These are phyloP conservation scores for Syncephalastrum racemosum DNA, from an alignment of 371 early-diverging fungal species.

Conservation along the genomic window DNA sequence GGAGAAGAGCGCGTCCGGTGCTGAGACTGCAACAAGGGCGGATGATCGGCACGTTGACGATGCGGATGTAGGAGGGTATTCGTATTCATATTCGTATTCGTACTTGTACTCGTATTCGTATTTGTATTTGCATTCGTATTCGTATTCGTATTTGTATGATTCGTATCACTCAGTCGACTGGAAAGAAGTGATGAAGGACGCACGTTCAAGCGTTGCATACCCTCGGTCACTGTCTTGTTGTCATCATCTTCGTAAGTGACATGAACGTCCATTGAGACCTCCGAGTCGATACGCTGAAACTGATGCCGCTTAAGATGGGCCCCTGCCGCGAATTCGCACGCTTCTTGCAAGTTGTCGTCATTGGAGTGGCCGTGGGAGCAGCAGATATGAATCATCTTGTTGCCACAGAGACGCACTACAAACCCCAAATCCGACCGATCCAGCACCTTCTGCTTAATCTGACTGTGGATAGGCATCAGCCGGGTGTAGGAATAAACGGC, in stretches of 20 bases:
- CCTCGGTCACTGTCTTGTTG: constrained; percentile 9
- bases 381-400: constrained; percentile 12
- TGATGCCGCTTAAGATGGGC: constrained; percentile 44
- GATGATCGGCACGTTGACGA: background rate
- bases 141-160: no score
- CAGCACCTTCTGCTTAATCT: constrained; percentile 26
- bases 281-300: constrained; percentile 32
- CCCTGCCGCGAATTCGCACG: constrained; percentile 39
- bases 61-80: constrained; percentile 5
- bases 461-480: constrained; percentile 54
- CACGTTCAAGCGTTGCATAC: constrained; percentile 4
- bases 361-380: constrained; percentile 17
- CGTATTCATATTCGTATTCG: background rate
- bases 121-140: no score
- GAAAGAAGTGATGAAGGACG: constrained; percentile 1
- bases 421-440: constrained; percentile 26
- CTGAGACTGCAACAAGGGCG: no score
- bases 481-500: constrained; percentile 65
- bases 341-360: background rate
- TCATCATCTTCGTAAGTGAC: constrained; percentile 9
- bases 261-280: constrained; percentile 38
- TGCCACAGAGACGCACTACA: constrained; percentile 17
- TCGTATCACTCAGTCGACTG: background rate
- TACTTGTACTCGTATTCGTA: no score
- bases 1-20: background rate